These are phyloP conservation scores for Fusarium paranaense DNA, from an alignment of 2,329 filamentous ascomycete species.

Conservation along the genomic window DNA sequence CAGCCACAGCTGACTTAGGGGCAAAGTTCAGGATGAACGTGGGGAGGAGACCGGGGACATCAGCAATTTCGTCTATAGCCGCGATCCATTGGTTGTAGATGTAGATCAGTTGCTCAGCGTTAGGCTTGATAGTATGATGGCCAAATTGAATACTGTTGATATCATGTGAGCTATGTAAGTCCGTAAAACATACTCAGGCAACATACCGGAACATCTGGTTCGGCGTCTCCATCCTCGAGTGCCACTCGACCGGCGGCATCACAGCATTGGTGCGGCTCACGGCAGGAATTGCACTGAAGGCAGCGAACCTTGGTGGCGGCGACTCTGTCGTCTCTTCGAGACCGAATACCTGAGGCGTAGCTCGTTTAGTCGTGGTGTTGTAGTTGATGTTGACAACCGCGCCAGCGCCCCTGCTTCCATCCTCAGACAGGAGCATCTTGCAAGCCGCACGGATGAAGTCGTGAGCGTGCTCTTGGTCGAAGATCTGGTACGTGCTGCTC, in stretches of 20 bases:
- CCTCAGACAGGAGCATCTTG: constrained; percentile 39
- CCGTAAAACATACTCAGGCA: too few species aligned
- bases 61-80: constrained; percentile 42
- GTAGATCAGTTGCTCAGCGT: constrained; percentile 44
- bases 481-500: constrained; percentile 50
- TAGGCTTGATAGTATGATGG: constrained; percentile 52
- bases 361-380: constrained; percentile 42
- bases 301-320: constrained; percentile 6
- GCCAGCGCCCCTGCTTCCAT: constrained; percentile 45
- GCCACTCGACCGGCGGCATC: constrained; percentile 43
- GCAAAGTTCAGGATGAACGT: constrained; percentile 14
- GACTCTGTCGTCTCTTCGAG: constrained; percentile 44
- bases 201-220: constrained; percentile 52
- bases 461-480: constrained; percentile 38
- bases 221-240: constrained; percentile 43
- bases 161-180: not conserved
- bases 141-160: constrained; percentile 40
- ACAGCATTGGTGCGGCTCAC: constrained; percentile 44
- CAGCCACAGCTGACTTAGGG: not conserved
- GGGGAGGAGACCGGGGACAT: constrained; percentile 10
- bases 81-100: constrained; percentile 52
- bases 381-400: constrained; percentile 47
- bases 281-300: constrained; percentile 9
- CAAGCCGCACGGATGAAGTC: constrained; percentile 46
- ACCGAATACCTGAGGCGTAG: constrained; percentile 45